These are phyloP conservation scores for Malassezia vespertilionis DNA, from an alignment of 1,284 basidiomycete genomes.

Conservation along the genomic window DNA sequence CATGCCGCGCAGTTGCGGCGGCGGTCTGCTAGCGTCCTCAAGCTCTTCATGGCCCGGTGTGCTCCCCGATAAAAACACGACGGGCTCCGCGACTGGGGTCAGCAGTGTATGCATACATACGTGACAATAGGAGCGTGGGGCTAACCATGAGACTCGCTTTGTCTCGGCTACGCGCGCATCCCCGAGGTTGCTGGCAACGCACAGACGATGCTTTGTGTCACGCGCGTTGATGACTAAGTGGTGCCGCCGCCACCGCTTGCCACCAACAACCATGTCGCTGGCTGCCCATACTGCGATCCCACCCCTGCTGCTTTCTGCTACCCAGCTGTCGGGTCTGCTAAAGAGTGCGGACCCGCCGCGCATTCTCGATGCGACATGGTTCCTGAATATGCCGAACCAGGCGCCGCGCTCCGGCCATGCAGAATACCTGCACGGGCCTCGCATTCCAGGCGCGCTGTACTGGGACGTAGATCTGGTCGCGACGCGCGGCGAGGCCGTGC, in stretches of 20 bases:
- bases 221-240: not conserved
- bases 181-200: not conserved
- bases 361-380: constrained; percentile 64
- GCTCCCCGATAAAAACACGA: constrained; percentile 29
- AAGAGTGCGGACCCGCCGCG: constrained; percentile 15
- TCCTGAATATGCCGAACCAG: constrained; percentile 58
- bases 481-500: constrained; percentile 26
- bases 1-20: constrained; percentile 76
- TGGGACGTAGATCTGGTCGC: constrained; percentile 67
- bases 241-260: not conserved
- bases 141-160: constrained; percentile 2
- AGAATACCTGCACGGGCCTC: constrained; percentile 57
- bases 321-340: constrained; percentile 17
- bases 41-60: not conserved
- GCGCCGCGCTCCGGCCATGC: constrained; percentile 54
- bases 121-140: constrained; percentile 2
- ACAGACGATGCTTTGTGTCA: not conserved
- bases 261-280: constrained; percentile 10
- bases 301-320: constrained; percentile 7
- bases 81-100: constrained; percentile 27
- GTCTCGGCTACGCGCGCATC: not conserved
- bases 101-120: not conserved
- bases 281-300: not conserved
- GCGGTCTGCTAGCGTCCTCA: constrained; percentile 52
- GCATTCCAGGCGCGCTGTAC: constrained; percentile 65